A percentile compares a stretch with the other conserved stretches of the same genome.
Evolutionary conservation across 2,329 filamentous ascomycete species (phyloP).

Genomic region (Diaporthe amygdali): DNA sequence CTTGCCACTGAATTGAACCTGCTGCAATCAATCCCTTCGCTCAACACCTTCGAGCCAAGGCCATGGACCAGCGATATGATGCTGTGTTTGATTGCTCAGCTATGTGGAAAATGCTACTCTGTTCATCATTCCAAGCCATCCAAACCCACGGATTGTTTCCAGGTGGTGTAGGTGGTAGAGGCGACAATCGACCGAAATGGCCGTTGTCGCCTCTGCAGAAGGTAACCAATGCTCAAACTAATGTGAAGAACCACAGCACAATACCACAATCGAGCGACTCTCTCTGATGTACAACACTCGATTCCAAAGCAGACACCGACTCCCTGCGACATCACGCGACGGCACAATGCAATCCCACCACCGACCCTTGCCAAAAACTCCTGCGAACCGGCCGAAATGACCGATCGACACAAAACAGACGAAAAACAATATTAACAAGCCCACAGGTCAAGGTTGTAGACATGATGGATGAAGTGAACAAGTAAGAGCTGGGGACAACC

Average conservation of each 20-base stretch:
- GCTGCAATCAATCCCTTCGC: not conserved
- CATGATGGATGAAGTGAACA: not conserved
- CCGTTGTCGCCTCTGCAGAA: conserved; percentile 5
- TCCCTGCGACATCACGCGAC: conserved; percentile 20
- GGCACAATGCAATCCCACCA: conserved; percentile 15
- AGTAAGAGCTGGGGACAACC: not conserved
- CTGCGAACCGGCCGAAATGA: conserved; percentile 3
- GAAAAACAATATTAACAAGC: conserved; percentile 12
- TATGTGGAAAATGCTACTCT: conserved; percentile 16
- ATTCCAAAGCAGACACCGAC: conserved; percentile 17
- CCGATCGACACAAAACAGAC: not conserved
- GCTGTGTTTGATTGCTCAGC: conserved; percentile 5
- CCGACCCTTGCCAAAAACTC: conserved; percentile 13
- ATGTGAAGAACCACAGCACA: not conserved
- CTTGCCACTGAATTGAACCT: not conserved
- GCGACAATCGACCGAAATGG: not conserved
- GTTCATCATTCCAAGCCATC: conserved; percentile 11
- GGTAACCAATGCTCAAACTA: conserved; percentile 7
- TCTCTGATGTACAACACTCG: conserved; percentile 7
- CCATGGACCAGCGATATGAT: not conserved
- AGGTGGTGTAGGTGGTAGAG: not conserved
- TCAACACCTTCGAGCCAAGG: not conserved
- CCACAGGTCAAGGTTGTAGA: not conserved
- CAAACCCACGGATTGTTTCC: not conserved
- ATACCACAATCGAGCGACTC: not conserved